Evolutionary conservation across 768 basidiomycete genomes (phyloP).

Genomic region (Tremella fuciformis): DNA sequence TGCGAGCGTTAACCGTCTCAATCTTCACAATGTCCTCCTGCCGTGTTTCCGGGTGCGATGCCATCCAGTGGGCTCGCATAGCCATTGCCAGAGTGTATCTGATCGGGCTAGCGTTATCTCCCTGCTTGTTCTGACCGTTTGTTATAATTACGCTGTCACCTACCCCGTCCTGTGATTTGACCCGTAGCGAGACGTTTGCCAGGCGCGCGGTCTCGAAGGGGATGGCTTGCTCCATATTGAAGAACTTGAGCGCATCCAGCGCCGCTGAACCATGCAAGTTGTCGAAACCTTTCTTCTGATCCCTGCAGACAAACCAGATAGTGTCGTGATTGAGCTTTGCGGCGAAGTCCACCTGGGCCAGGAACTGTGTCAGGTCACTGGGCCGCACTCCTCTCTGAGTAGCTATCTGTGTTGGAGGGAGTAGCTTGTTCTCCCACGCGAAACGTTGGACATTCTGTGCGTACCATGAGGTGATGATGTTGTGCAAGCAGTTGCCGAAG

Average conservation of each 20-base stretch:
- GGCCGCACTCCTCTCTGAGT: constrained; percentile 14
- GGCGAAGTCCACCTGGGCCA: constrained; percentile 10
- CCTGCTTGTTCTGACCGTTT: constrained; percentile 20
- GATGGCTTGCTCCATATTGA: neutral
- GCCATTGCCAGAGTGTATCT: constrained; percentile 25
- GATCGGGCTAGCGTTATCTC: constrained; percentile 14
- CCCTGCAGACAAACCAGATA: constrained; percentile 14
- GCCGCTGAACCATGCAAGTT: constrained; percentile 10
- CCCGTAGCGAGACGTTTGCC: constrained; percentile 4
- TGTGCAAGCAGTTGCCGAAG: constrained; percentile 10
- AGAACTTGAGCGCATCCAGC: constrained; percentile 15
- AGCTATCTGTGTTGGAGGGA: constrained; percentile 19
- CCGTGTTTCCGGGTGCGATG: too few species aligned
- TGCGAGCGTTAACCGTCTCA: too few species aligned
- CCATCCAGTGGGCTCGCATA: constrained; percentile 16
- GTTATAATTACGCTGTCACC: constrained; percentile 5
- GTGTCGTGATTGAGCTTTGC: constrained; percentile 2
- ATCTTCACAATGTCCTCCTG: too few species aligned
- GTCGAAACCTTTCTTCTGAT: constrained; percentile 24
- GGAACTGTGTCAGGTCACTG: constrained; percentile 14
- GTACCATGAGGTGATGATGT: constrained; percentile 1
- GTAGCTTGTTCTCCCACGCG: constrained; percentile 10
- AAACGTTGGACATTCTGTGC: constrained; percentile 1
- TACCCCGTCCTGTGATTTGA: too few species aligned
- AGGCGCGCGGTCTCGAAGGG: constrained; percentile 15